Base-by-base conservation (phyloP, 2,329 filamentous ascomycete species). In the Colletotrichum horii region DNA sequence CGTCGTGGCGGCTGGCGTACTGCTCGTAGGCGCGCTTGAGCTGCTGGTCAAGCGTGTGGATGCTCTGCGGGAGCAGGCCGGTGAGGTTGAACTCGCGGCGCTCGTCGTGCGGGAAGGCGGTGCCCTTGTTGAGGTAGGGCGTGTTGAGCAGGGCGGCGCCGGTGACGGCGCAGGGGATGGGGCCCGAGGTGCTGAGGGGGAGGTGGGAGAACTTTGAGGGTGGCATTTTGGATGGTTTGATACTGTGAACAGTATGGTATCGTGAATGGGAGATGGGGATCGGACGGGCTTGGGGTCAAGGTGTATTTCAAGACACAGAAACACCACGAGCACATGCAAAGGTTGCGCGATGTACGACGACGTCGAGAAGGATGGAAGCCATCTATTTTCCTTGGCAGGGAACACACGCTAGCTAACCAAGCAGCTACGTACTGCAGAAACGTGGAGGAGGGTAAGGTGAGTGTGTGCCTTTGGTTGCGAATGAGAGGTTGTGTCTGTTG, bases 41-140 rank as follows among this genome's bases (percentile, higher is more conserved):
- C 82, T 98, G 96, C 80, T 95, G 91, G 6, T 96, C 93, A 7
- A 98, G 88, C 0, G 91, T 94, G 81, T 96, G 94, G 8, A 95
- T 87, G 80, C 93, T 90, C 11, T 91, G 88, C 0, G 96, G 96
- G 0, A 98, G 87, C 8, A 97, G 85, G 6, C 95, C 94, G 22
- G 91, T 89, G 3, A 98, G 89, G 36, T 91, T 90, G 83, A 98
- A 97, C 1, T 86, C 85, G 4, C 86, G 84, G 14, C 95, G 91
- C 81, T 98, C 95, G 32, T 94, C 85, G 1, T 86, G 80, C 0
- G 94, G 90, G 79, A 96, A 96, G 0, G 92, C 95, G 4, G 95
- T 95, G 34, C 95, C 95, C 83, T 97, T 97, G 86, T 97, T 98
- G 85, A 95, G 79, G 32, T 81, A 83, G 1, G 84, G 83, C 1